Conservation (phyloP, 176 grass and related monocot genomes). For the Aegilops speltoides region DNA sequence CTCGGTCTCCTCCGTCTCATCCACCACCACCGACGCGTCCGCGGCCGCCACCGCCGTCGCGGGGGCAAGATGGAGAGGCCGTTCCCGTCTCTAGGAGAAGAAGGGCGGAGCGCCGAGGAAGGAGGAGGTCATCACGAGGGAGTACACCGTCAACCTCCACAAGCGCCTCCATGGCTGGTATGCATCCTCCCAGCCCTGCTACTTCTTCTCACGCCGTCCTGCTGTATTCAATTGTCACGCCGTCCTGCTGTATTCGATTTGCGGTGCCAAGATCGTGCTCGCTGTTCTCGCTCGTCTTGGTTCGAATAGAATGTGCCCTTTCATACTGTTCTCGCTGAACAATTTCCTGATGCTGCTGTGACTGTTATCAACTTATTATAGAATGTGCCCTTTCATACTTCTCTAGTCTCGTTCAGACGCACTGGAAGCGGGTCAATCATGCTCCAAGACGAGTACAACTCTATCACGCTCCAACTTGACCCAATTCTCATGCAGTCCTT, state of each 20-base stretch:
- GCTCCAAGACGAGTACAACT: no score
- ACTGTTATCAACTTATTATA: not conserved
- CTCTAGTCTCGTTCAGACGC: not conserved
- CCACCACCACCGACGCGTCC: no score
- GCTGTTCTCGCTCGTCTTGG: not conserved
- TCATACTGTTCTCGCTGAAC: no score
- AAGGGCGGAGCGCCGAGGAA: constrained; percentile 60
- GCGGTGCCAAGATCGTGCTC: not conserved
- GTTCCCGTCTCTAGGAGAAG: not conserved
- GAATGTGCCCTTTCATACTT: not conserved
- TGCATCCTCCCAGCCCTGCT: constrained; percentile 19
- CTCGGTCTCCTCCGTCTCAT: no score
- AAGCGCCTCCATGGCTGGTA: constrained; percentile 93
- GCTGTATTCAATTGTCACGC: no score
- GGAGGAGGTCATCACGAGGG: constrained; percentile 77
- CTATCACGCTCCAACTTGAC: no score
- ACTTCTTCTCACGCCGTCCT: not conserved
- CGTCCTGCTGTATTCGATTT: not conserved
- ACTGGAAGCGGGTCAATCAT: no score
- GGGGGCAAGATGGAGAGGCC: no score
- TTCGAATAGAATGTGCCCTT: not conserved
- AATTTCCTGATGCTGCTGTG: not conserved
- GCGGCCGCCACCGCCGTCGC: no score
- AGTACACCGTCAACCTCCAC: constrained; percentile 93
- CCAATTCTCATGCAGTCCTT: no score